Evolutionary conservation across 345 rosid genomes (phyloP).

Genomic region (Gynandropsis gynandra): DNA sequence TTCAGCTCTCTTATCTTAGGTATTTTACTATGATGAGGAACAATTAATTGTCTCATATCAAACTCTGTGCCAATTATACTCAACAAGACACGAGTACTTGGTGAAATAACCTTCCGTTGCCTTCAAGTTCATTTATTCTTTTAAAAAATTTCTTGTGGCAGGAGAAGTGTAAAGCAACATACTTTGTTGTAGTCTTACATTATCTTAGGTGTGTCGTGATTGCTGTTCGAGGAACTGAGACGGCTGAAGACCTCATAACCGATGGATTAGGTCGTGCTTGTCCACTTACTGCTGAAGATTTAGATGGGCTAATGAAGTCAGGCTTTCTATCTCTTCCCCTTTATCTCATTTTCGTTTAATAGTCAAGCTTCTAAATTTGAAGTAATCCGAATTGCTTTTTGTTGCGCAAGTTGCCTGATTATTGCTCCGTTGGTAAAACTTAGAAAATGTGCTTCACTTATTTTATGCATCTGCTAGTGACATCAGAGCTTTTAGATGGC

Average conservation of each 20-base stretch:
- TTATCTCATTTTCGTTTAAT: background rate
- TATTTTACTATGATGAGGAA: background rate
- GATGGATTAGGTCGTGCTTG: slow-evolving; percentile 82
- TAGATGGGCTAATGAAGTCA: slow-evolving; percentile 70
- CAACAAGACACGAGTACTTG: too few relatives aligned
- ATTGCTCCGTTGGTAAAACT: background rate
- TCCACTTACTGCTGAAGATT: slow-evolving; percentile 52
- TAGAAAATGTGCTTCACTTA: background rate
- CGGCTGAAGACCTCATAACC: slow-evolving; percentile 91
- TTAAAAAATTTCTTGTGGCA: slow-evolving; percentile 24
- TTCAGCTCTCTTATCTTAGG: background rate
- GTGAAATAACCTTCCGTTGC: too few relatives aligned
- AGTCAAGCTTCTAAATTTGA: slow-evolving; percentile 4
- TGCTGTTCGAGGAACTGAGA: slow-evolving; percentile 90
- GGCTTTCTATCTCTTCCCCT: slow-evolving; percentile 26
- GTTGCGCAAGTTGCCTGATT: background rate
- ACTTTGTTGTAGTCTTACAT: slow-evolving; percentile 77
- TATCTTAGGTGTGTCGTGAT: slow-evolving; percentile 60
- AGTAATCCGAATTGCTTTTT: background rate
- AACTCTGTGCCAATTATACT: background rate
- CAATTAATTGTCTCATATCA: background rate
- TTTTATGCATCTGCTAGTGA: background rate
- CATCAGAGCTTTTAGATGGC: background rate
- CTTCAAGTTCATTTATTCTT: background rate
- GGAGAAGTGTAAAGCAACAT: slow-evolving; percentile 83